These are phyloP conservation scores for Apiotrichum gamsii DNA, from an alignment of 1,284 basidiomycete species.

Conservation along the genomic window DNA sequence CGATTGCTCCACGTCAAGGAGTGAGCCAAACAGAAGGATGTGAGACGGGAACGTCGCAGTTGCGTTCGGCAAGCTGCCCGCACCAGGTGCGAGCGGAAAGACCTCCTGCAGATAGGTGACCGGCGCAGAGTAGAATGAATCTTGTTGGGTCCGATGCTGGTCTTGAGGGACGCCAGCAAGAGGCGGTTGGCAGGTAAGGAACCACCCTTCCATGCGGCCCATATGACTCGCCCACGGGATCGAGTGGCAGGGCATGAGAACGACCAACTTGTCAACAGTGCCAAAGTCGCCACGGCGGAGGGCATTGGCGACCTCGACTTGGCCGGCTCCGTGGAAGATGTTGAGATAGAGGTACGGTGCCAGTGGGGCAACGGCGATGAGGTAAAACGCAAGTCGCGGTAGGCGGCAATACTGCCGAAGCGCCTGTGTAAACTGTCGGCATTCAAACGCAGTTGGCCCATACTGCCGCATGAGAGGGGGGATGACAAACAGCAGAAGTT, in stretches of 20 bases:
- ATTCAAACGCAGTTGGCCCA: conserved; percentile 35
- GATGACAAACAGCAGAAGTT: conserved; percentile 74
- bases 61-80: conserved; percentile 45
- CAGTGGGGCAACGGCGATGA: conserved; percentile 54
- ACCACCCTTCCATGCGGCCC: conserved; percentile 64
- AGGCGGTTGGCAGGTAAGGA: conserved; percentile 85
- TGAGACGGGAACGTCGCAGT: conserved; percentile 56
- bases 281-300: conserved; percentile 25
- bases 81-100: conserved; percentile 51
- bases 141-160: conserved; percentile 72
- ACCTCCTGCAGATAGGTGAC: conserved; percentile 58
- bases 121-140: conserved; percentile 73
- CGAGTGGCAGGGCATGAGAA: conserved; percentile 97
- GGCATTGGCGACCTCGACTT: conserved; percentile 61
- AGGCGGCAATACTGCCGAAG: conserved; percentile 38
- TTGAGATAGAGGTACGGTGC: conserved; percentile 63
- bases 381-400: conserved; percentile 41
- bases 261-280: conserved; percentile 56
- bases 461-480: conserved; percentile 59
- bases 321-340: conserved; percentile 67
- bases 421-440: conserved; percentile 17
- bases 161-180: conserved; percentile 38
- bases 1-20: conserved; percentile 54
- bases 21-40: conserved; percentile 68
- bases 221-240: conserved; percentile 89